Conservation (phyloP, 2,329 filamentous ascomycete species). For the Fusarium tuaranense region DNA sequence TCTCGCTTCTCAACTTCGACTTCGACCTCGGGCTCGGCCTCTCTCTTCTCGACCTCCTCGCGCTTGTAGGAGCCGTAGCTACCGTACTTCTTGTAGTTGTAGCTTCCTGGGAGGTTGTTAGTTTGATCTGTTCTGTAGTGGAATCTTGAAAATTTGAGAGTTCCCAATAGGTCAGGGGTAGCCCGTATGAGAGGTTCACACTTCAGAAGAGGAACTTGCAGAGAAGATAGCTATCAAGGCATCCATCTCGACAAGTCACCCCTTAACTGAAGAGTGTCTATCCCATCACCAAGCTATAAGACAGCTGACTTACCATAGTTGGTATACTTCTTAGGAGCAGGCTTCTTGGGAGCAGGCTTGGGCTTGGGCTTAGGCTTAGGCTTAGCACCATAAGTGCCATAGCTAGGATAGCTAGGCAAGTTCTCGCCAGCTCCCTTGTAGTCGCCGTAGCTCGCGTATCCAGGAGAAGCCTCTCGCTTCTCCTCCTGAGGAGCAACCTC, state of each 20-base stretch:
- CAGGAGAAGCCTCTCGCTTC: constrained; percentile 10
- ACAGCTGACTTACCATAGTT: constrained; percentile 14
- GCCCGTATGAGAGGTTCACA: neutral
- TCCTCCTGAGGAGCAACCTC: constrained; percentile 12
- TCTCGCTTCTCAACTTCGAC: constrained; percentile 4
- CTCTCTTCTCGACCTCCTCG: constrained; percentile 8
- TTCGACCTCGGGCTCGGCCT: constrained; percentile 9
- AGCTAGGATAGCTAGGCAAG: constrained; percentile 4
- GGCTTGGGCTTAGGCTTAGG: constrained; percentile 3
- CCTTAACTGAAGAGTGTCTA: neutral
- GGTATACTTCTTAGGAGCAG: constrained; percentile 14
- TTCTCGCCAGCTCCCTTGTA: constrained; percentile 18
- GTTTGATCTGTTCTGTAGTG: neutral
- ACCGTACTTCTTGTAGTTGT: constrained; percentile 26
- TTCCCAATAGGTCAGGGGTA: neutral
- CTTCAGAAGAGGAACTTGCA: neutral
- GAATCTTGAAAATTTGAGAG: neutral
- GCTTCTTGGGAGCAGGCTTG: constrained; percentile 18
- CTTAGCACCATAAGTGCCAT: constrained; percentile 8
- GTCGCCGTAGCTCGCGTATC: constrained; percentile 8
- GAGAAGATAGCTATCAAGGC: neutral
- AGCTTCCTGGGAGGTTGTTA: constrained; percentile 2
- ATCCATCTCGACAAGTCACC: neutral
- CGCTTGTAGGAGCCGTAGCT: constrained; percentile 22
- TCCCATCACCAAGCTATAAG: neutral